Base-by-base conservation (phyloP, 2,329 filamentous ascomycete genomes). In the Nemania serpens region DNA sequence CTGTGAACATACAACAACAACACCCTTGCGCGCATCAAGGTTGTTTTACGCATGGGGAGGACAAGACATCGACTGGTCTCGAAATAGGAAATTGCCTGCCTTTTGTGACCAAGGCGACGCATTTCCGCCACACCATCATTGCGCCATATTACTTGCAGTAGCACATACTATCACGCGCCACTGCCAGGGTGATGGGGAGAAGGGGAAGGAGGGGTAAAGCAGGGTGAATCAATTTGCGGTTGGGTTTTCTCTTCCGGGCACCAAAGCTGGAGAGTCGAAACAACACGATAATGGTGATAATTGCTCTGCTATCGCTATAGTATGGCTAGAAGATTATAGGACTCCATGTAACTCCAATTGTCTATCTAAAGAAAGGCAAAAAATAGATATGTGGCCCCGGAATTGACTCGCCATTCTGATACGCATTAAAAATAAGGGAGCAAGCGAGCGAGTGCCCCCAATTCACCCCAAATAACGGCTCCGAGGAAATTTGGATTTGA, bases 111-210 rank as follows among this genome's bases (percentile, higher is more conserved):
- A 56, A 37, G 45, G 36, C 41, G 43, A 43, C 33, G 20, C n/a
- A 25, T 50, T 47, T 49, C 22, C 50, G 42, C 51, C 59, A 59
- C 60, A 59, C 56, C 55, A 55, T 37, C 51, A 49, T 59, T 49
- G 60, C 52, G 60, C 56, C 60, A 62, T 62, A 59, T 56, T 59
- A 55, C 55, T 59, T 59, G 59, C 59, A 62, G 59, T 62, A 62
- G 56, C 51, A 59, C 60, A 53, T 41, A 42, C n/a, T 33, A 45
- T 62, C 60, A 62, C 56, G 56, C 56, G 60, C 60, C 48, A 39
- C 42, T 17, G 47, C 37, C 13, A 22, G n/a, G 49, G 18, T 1
- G 22, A n/a, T 1, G 22, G 12, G 18, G 55, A 29, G 37, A 46
- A 39, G 55, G 55, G 29, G 46, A 39, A 47, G 55, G 39, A 39